phyloP scores from a whole-genome alignment of 75 land plant genomes.

The Sequoiadendron giganteum region DNA sequence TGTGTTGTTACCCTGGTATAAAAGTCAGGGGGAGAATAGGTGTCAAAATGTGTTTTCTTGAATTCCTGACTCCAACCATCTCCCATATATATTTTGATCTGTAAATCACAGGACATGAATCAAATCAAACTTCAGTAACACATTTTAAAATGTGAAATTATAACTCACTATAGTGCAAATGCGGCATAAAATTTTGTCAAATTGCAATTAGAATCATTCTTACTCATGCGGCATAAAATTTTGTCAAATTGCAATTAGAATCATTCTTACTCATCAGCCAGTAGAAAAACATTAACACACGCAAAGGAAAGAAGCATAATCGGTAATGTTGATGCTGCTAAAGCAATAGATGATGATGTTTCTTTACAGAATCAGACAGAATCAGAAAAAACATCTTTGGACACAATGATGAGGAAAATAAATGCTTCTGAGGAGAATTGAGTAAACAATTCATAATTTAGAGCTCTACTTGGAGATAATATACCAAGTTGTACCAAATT shows the following conservation, averaged over 20 bases:
- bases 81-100: slow-evolving; percentile 67
- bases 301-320: not conserved
- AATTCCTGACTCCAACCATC: slow-evolving; percentile 62
- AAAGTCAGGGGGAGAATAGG: slow-evolving; percentile 72
- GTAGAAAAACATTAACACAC: not conserved
- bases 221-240: not conserved
- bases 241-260: not conserved
- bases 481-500: not conserved
- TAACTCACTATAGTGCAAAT: not conserved
- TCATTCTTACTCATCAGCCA: not conserved
- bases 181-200: not conserved
- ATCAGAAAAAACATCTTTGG: not conserved
- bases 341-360: not conserved
- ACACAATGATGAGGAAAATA: not conserved
- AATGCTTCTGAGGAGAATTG: not conserved
- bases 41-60: slow-evolving; percentile 54
- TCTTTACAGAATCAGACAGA: not conserved
- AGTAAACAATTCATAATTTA: not conserved
- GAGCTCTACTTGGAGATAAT: not conserved
- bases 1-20: slow-evolving; percentile 47
- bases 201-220: not conserved
- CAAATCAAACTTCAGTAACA: not conserved
- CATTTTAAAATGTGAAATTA: not conserved
- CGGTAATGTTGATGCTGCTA: not conserved
- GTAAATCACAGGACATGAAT: slow-evolving; percentile 11